phyloP scores from a whole-genome alignment of 2,329 filamentous ascomycete genomes.

The Hypoxylon sp. region DNA sequence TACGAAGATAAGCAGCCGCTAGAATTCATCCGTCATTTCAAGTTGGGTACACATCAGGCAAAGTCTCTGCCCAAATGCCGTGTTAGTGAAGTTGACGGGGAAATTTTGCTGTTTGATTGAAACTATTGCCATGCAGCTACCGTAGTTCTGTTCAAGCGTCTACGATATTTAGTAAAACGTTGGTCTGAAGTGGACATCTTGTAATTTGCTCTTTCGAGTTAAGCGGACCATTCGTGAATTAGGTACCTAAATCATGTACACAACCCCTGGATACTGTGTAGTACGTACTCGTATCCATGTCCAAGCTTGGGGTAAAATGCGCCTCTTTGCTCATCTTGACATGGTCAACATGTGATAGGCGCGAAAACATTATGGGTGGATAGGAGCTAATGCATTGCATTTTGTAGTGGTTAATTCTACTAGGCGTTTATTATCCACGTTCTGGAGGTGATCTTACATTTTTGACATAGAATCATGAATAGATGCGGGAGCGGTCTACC shows the following conservation, averaged over 20 bases:
- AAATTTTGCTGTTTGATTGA: not conserved
- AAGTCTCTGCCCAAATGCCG: not conserved
- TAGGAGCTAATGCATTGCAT: not conserved
- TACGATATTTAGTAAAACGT: not conserved
- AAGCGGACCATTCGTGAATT: conserved; percentile 1
- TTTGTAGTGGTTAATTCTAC: not conserved
- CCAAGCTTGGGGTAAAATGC: conserved; percentile 4
- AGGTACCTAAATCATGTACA: not conserved
- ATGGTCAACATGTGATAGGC: conserved; percentile 37
- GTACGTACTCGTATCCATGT: conserved; percentile 25
- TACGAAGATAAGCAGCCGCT: conserved; percentile 14
- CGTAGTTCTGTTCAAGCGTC: not conserved
- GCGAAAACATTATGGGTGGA: not conserved
- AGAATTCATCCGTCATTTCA: conserved; percentile 11
- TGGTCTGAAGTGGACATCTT: not conserved
- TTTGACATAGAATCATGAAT: conserved; percentile 9
- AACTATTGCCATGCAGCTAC: not conserved
- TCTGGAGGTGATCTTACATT: not conserved
- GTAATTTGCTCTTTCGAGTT: not conserved
- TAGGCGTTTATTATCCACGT: not conserved
- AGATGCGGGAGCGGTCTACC: conserved; percentile 16
- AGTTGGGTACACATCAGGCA: conserved; percentile 6
- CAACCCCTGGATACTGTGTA: conserved; percentile 13
- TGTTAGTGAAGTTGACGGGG: not conserved
- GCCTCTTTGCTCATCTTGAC: conserved; percentile 26